Percentiles rank a stretch among this genome's conserved stretches.
Conservation (phyloP, 2,329 filamentous ascomycete species). For the Beauveria caledonica region DNA sequence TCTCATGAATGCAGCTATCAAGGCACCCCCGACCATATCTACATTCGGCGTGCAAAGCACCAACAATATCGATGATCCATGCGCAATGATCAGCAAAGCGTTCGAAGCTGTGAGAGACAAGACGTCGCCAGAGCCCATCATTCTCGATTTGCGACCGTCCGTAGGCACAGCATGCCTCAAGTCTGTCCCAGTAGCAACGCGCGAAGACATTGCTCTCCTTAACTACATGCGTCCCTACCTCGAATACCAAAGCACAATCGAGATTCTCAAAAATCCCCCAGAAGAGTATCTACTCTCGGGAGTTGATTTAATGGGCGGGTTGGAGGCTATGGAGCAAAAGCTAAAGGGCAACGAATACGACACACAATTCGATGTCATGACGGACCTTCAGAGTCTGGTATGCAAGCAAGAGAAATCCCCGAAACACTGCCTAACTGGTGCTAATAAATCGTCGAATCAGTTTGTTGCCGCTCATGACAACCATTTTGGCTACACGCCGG, state of each 20-base stretch:
- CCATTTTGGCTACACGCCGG: constrained; percentile 15
- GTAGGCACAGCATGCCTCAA: constrained; percentile 15
- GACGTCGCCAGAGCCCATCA: background rate
- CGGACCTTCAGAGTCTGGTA: constrained; percentile 13
- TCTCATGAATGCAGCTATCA: background rate
- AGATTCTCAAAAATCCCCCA: constrained; percentile 13
- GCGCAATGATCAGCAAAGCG: background rate
- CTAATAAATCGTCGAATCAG: background rate
- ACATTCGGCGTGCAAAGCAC: background rate
- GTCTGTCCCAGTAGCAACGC: constrained; percentile 11
- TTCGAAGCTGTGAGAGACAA: background rate
- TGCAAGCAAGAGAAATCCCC: constrained; percentile 8
- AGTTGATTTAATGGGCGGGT: constrained; percentile 14
- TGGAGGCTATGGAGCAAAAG: constrained; percentile 14
- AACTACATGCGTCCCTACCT: constrained; percentile 15
- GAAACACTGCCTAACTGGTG: too few relatives aligned
- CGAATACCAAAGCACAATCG: constrained; percentile 15
- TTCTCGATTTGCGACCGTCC: constrained; percentile 12
- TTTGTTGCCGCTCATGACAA: constrained; percentile 10
- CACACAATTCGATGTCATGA: constrained; percentile 13
- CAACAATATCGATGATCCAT: background rate
- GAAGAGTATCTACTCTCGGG: constrained; percentile 15
- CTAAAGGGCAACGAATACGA: constrained; percentile 12
- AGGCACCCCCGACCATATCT: background rate
- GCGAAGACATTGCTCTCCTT: constrained; percentile 13